These are phyloP conservation scores for Pezicula carpinea DNA, from an alignment of 2,329 filamentous ascomycete species.

Conservation along the genomic window DNA sequence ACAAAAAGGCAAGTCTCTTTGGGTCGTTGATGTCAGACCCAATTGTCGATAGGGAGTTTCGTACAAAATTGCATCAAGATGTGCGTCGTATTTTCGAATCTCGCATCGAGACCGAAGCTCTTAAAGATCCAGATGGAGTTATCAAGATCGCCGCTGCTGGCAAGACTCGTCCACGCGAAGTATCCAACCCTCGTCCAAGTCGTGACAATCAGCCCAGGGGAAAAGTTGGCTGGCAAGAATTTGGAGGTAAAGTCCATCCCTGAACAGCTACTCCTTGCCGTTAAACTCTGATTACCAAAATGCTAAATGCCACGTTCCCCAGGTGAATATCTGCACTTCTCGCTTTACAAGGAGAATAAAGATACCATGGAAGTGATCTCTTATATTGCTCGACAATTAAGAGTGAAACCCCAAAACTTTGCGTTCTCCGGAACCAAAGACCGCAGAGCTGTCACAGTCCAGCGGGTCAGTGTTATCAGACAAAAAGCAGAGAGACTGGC, in stretches of 20 bases:
- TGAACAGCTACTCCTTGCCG: too few relatives aligned
- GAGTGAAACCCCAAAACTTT: slow-evolving; percentile 54
- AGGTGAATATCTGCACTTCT: slow-evolving; percentile 63
- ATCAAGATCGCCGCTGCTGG: slow-evolving; percentile 51
- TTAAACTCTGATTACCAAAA: too few relatives aligned
- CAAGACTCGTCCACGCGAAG: slow-evolving; percentile 20
- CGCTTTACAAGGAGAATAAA: slow-evolving; percentile 72
- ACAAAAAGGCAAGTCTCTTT: slow-evolving; percentile 51
- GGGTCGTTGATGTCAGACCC: slow-evolving; percentile 46
- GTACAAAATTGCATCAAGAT: slow-evolving; percentile 53
- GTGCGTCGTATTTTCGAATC: slow-evolving; percentile 60
- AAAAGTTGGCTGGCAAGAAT: slow-evolving; percentile 57
- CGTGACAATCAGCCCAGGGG: slow-evolving; percentile 20
- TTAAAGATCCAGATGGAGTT: slow-evolving; percentile 42
- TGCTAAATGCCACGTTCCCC: too few relatives aligned
- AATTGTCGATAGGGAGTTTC: slow-evolving; percentile 55
- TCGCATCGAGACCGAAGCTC: slow-evolving; percentile 57
- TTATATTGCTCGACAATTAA: slow-evolving; percentile 54
- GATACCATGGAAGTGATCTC: slow-evolving; percentile 71
- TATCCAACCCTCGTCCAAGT: slow-evolving; percentile 6
- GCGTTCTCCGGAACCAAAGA: slow-evolving; percentile 72
- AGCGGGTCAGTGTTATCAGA: slow-evolving; percentile 58
- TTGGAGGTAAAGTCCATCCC: slow-evolving; percentile 45
- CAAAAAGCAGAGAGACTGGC: slow-evolving; percentile 59
- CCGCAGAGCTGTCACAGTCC: slow-evolving; percentile 62